Conservation (phyloP, 169 alveolate genomes). For the Theileria orientalis region DNA sequence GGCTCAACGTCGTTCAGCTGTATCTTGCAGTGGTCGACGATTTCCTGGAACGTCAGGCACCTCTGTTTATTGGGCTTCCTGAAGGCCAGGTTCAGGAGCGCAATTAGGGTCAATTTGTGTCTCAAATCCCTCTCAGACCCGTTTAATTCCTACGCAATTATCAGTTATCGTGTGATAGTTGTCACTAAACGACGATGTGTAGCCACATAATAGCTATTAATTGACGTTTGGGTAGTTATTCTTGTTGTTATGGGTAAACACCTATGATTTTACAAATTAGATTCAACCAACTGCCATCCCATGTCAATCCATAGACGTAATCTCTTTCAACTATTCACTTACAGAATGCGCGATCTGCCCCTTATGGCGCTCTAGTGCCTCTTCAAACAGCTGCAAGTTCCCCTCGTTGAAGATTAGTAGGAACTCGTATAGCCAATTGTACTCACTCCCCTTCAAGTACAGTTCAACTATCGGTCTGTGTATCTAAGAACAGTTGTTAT, state of each 20-base stretch:
- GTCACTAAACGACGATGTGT: too few relatives aligned
- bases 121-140: constrained; percentile 60
- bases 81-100: constrained; percentile 76
- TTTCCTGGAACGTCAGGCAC: constrained; percentile 68
- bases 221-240: too few relatives aligned
- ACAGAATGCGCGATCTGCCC: constrained; percentile 38
- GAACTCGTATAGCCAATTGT: constrained; percentile 62
- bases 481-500: not conserved
- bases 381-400: constrained; percentile 49
- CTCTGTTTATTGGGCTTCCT: constrained; percentile 74
- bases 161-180: too few relatives aligned
- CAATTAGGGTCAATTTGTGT: constrained; percentile 68
- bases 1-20: constrained; percentile 70
- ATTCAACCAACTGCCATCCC: too few relatives aligned
- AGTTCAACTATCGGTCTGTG: constrained; percentile 55
- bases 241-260: too few relatives aligned
- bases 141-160: constrained; percentile 41
- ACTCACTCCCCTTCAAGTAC: constrained; percentile 49
- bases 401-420: constrained; percentile 61
- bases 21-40: constrained; percentile 72
- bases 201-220: too few relatives aligned
- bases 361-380: constrained; percentile 40
- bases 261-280: too few relatives aligned
- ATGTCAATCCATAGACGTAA: too few relatives aligned
- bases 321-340: not conserved